These are phyloP conservation scores for Leishmania gerbilli DNA, from an alignment of 208 protist species.

Conservation along the genomic window DNA sequence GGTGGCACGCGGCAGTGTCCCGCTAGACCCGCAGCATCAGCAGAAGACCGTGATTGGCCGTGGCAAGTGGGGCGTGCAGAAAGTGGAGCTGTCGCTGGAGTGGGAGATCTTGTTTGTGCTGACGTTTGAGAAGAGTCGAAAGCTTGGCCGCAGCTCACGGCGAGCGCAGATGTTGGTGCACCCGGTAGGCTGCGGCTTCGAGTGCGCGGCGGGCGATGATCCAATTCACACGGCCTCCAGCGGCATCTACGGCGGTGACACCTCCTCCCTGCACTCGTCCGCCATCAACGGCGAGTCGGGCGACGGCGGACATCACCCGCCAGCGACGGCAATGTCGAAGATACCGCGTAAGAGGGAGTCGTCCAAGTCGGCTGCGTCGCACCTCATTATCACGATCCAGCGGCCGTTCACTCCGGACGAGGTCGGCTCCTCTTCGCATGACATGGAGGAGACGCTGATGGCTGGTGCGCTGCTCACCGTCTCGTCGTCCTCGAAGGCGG, in stretches of 20 bases:
- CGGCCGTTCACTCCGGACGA: constrained; percentile 55
- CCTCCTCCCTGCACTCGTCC: constrained; percentile 24
- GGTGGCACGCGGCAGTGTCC: constrained; percentile 47
- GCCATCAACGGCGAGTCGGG: constrained; percentile 25
- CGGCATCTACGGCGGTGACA: constrained; percentile 2
- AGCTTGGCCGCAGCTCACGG: constrained; percentile 42
- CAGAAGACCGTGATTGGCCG: constrained; percentile 53
- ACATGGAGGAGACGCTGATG: constrained; percentile 43
- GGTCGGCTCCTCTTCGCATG: constrained; percentile 42
- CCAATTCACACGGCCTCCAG: constrained; percentile 1
- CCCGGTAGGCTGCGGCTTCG: constrained; percentile 66
- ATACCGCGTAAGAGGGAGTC: constrained; percentile 19
- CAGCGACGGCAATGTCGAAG: constrained; percentile 7
- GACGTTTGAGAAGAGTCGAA: constrained; percentile 65
- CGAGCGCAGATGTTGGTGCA: constrained; percentile 75
- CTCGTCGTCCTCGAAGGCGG: constrained; percentile 27
- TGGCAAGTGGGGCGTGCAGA: constrained; percentile 68
- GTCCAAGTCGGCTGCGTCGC: constrained; percentile 18
- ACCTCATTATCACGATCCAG: constrained; percentile 51
- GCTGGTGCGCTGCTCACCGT: constrained; percentile 30
- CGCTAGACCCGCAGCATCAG: constrained; percentile 59
- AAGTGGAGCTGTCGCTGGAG: constrained; percentile 74
- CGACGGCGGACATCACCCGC: constrained; percentile 14
- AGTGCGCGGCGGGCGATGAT: constrained; percentile 40
- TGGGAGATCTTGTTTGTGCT: constrained; percentile 84